A percentile compares a stretch with the other conserved stretches of the same genome.
phyloP scores from a whole-genome alignment of 2,329 filamentous ascomycete genomes.

The Byssothecium circinans region DNA sequence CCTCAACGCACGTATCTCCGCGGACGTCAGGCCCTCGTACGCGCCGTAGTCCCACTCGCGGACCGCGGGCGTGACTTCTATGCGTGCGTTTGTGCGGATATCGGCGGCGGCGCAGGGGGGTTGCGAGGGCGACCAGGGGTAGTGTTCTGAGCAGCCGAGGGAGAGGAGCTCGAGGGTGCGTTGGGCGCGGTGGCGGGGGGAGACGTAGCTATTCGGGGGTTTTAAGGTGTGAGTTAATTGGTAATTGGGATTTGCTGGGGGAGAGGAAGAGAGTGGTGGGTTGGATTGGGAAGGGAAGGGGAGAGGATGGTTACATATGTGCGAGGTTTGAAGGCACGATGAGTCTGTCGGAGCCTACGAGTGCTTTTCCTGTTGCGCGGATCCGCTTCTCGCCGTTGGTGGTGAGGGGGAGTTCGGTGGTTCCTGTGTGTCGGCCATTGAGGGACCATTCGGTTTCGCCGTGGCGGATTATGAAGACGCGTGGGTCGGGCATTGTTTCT shows the following conservation, averaged over 20 bases:
- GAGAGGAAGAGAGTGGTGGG: neutral
- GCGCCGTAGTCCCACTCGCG: constrained; percentile 66
- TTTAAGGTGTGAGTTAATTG: neutral
- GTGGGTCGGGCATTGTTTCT: constrained; percentile 46
- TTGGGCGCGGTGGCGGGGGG: constrained; percentile 80
- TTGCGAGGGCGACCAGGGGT: constrained; percentile 65
- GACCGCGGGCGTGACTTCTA: constrained; percentile 55
- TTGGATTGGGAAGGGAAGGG: too few relatives aligned
- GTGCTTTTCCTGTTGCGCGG: constrained; percentile 71
- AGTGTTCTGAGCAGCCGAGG: constrained; percentile 66
- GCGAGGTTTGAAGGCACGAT: constrained; percentile 81
- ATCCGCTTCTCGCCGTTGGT: constrained; percentile 64
- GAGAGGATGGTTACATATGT: constrained; percentile 64
- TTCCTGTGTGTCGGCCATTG: constrained; percentile 74
- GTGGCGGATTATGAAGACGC: constrained; percentile 67
- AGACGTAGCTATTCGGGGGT: constrained; percentile 66
- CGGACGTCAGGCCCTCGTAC: constrained; percentile 60
- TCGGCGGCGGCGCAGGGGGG: neutral
- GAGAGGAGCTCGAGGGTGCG: constrained; percentile 86
- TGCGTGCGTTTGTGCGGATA: constrained; percentile 45
- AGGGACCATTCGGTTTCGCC: constrained; percentile 97
- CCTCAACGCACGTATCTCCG: constrained; percentile 54
- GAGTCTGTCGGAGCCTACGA: constrained; percentile 80
- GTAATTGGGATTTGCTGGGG: neutral
- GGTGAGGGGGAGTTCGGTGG: constrained; percentile 84